Conservation (phyloP, 2,329 filamentous ascomycete species). For the Neonectria ditissima region DNA sequence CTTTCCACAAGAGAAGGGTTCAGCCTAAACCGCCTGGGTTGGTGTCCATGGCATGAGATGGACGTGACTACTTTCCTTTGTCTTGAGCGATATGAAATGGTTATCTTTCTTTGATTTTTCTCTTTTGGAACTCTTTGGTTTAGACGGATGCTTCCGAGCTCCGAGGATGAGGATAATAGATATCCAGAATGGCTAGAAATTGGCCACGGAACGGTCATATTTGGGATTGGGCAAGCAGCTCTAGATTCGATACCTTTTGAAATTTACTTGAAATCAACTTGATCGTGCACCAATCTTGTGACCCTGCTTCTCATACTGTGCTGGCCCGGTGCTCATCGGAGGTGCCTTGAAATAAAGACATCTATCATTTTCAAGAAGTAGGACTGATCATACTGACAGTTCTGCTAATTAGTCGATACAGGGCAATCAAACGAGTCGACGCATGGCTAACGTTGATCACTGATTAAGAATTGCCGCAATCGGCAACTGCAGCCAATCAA, state of each 20-base stretch:
- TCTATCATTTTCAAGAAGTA: no score
- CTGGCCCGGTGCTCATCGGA: no score
- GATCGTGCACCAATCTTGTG: no score
- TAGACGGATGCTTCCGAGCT: conserved; percentile 33
- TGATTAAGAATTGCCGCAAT: neutral
- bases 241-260: neutral
- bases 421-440: no score
- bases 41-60: neutral
- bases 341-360: neutral
- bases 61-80: conserved; percentile 27
- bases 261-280: conserved; percentile 9
- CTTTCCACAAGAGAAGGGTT: conserved; percentile 3
- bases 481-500: neutral
- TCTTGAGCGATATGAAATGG: conserved; percentile 21
- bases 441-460: no score
- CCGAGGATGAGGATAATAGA: conserved; percentile 25
- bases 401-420: neutral
- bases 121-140: conserved; percentile 11
- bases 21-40: neutral
- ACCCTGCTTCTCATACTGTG: neutral
- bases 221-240: conserved; percentile 2
- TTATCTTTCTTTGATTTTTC: conserved; percentile 22
- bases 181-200: conserved; percentile 8
- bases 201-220: neutral
- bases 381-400: neutral